phyloP scores from a whole-genome alignment of 2,329 filamentous ascomycete species.

The Alternaria longipes region DNA sequence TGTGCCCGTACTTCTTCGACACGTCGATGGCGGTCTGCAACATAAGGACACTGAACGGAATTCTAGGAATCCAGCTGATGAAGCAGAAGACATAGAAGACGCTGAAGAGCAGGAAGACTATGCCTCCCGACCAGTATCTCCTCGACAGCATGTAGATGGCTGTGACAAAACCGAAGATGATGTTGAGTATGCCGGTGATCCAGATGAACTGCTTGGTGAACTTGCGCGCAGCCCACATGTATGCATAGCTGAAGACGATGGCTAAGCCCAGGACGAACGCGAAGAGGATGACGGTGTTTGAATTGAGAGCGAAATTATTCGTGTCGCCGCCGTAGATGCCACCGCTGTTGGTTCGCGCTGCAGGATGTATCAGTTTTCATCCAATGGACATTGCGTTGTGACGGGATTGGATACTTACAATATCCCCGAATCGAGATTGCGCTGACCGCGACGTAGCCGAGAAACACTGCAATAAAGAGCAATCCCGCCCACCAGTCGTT shows the following conservation, averaged over 20 bases:
- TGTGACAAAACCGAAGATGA: constrained; percentile 82
- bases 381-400: background rate
- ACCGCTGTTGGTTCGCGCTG: constrained; percentile 68
- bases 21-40: constrained; percentile 86
- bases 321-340: constrained; percentile 73
- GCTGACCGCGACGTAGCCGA: constrained; percentile 79
- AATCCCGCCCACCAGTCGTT: constrained; percentile 91
- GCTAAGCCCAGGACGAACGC: constrained; percentile 78
- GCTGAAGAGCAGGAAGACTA: constrained; percentile 86
- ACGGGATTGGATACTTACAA: constrained; percentile 32
- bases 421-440: constrained; percentile 81
- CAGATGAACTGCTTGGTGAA: constrained; percentile 94
- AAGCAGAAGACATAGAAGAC: constrained; percentile 84
- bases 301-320: constrained; percentile 75
- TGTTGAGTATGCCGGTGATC: constrained; percentile 72
- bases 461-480: constrained; percentile 74
- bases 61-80: constrained; percentile 84
- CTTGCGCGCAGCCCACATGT: constrained; percentile 76
- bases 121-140: constrained; percentile 82
- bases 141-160: constrained; percentile 84
- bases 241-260: constrained; percentile 77
- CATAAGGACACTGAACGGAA: constrained; percentile 92
- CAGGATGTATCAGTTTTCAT: constrained; percentile 7
- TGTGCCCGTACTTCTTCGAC: constrained; percentile 82
- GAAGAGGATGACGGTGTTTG: constrained; percentile 88